Conservation (phyloP, 1,284 basidiomycete species). For the Cutaneotrichosporon sp. region DNA sequence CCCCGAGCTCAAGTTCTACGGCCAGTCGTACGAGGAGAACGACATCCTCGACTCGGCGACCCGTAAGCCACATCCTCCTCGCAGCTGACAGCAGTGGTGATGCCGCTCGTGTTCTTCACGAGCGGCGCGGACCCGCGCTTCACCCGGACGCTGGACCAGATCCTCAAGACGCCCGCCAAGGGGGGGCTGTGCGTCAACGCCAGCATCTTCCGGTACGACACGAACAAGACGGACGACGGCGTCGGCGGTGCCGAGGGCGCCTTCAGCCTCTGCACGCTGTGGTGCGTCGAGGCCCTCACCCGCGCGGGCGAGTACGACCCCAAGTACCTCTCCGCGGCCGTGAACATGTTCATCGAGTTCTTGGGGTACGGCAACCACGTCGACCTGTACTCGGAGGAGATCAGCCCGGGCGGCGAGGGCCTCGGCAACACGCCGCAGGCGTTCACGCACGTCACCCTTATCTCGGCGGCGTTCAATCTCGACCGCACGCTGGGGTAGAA, state of each 20-base stretch:
- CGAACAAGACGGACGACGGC: slow-evolving; percentile 77
- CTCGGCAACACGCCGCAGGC: slow-evolving; percentile 53
- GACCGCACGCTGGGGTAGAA: slow-evolving; percentile 46
- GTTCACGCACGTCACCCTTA: slow-evolving; percentile 52
- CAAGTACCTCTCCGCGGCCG: slow-evolving; percentile 57
- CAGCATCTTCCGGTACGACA: slow-evolving; percentile 64
- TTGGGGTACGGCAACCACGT: slow-evolving; percentile 78
- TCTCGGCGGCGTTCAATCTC: slow-evolving; percentile 54
- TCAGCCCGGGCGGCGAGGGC: slow-evolving; percentile 53
- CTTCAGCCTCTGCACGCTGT: slow-evolving; percentile 51
- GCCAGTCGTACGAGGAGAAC: slow-evolving; percentile 56
- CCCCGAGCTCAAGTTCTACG: slow-evolving; percentile 44
- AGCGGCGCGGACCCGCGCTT: slow-evolving; percentile 69
- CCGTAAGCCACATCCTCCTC: slow-evolving; percentile 5
- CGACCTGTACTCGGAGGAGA: slow-evolving; percentile 74
- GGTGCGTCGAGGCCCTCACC: slow-evolving; percentile 84
- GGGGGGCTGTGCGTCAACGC: slow-evolving; percentile 81
- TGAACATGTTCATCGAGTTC: slow-evolving; percentile 50
- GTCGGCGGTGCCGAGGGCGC: slow-evolving; percentile 90
- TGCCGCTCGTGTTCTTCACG: slow-evolving; percentile 70
- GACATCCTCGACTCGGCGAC: slow-evolving; percentile 56
- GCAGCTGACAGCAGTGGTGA: slow-evolving; percentile 28
- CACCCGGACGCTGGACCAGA: slow-evolving; percentile 73
- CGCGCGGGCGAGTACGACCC: slow-evolving; percentile 72
- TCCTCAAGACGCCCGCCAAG: slow-evolving; percentile 78